Conservation (phyloP, 2,329 filamentous ascomycete genomes). For the Venturia carpophila region DNA sequence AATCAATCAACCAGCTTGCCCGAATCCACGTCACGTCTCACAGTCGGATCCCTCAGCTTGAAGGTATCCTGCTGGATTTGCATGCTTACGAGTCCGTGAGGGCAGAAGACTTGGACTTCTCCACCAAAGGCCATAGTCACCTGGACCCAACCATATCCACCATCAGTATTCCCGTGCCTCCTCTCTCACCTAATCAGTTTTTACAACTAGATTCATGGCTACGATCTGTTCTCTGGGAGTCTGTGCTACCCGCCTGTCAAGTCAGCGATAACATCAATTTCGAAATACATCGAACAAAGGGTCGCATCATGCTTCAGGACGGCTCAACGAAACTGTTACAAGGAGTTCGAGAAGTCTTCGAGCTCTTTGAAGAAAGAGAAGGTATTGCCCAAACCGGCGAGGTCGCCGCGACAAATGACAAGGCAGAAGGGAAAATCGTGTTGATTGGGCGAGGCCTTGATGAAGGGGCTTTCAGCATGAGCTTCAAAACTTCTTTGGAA, state of each 20-base stretch:
- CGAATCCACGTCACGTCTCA: slow-evolving; percentile 75
- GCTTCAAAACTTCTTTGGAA: slow-evolving; percentile 1
- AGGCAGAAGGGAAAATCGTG: slow-evolving; percentile 17
- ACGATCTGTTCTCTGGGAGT: slow-evolving; percentile 76
- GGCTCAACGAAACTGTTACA: slow-evolving; percentile 72
- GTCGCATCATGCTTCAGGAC: slow-evolving; percentile 57
- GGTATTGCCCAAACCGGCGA: neutral
- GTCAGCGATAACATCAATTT: slow-evolving; percentile 36
- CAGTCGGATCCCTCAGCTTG: slow-evolving; percentile 70
- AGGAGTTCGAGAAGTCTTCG: slow-evolving; percentile 88
- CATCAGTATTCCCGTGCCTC: slow-evolving; percentile 59
- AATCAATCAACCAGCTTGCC: slow-evolving; percentile 82
- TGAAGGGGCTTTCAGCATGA: slow-evolving; percentile 12
- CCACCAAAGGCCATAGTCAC: slow-evolving; percentile 76
- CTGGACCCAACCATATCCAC: slow-evolving; percentile 87
- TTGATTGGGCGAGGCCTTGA: slow-evolving; percentile 20
- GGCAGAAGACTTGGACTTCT: slow-evolving; percentile 55
- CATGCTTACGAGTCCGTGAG: slow-evolving; percentile 85
- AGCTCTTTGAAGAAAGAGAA: slow-evolving; percentile 59
- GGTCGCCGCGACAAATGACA: neutral
- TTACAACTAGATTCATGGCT: slow-evolving; percentile 70
- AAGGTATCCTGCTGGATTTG: slow-evolving; percentile 79
- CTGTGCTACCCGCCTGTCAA: slow-evolving; percentile 43
- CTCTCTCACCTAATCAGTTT: slow-evolving; percentile 51
- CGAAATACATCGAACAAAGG: slow-evolving; percentile 85